Conservation (phyloP, 2,329 filamentous ascomycete genomes). For the Ophiocordyceps unilateralis region DNA sequence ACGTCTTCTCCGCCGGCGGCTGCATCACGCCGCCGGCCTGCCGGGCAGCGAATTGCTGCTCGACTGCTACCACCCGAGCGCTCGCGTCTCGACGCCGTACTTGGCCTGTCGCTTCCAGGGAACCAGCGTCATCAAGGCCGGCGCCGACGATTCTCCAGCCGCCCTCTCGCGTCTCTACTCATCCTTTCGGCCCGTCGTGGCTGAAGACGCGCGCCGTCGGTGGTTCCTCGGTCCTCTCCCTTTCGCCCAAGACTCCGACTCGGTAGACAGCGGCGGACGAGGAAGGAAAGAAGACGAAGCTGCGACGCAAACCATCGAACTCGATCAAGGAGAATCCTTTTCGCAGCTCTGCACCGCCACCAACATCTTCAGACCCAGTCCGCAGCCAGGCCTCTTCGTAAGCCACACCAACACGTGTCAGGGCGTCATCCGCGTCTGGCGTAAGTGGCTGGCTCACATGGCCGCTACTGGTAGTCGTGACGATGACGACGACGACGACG, state of each 20-base stretch:
- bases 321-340: conserved; percentile 57
- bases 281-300: conserved; percentile 14
- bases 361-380: conserved; percentile 50
- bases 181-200: conserved; percentile 47
- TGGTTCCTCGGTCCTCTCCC: not conserved
- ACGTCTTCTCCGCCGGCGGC: conserved; percentile 45
- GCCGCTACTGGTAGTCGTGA: no score
- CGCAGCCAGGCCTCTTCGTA: conserved; percentile 42
- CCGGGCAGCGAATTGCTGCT: conserved; percentile 45
- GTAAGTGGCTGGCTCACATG: conserved; percentile 46
- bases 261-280: conserved; percentile 5
- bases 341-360: conserved; percentile 54
- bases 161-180: conserved; percentile 46
- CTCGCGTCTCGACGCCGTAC: conserved; percentile 49
- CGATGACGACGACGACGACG: not conserved
- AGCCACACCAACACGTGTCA: conserved; percentile 50
- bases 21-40: conserved; percentile 22
- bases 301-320: conserved; percentile 40
- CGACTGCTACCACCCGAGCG: conserved; percentile 61
- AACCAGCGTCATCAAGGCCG: conserved; percentile 21
- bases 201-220: conserved; percentile 22
- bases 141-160: conserved; percentile 3
- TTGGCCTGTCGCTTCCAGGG: conserved; percentile 49
- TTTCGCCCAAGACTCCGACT: not conserved
- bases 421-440: conserved; percentile 52